Base-by-base conservation (phyloP, 768 basidiomycete genomes). In the Grammothele lineata region DNA sequence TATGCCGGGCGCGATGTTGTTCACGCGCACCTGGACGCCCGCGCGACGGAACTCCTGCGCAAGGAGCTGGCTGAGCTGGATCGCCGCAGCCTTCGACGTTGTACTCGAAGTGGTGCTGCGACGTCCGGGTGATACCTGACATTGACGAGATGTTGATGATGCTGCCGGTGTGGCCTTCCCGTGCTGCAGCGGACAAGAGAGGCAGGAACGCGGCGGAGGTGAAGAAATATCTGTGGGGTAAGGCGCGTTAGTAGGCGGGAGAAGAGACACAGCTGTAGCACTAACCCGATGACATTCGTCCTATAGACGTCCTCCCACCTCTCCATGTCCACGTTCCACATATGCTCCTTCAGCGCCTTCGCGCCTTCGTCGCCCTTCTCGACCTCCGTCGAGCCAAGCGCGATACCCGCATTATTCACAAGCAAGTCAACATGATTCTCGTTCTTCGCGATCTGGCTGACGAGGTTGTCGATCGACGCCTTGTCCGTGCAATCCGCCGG, bases 71-170 rank as follows among this genome's bases (percentile, higher is more conserved):
- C 47, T 69, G 10, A 70, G 57, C 12, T 69, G 68, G 26, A 67
- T 65, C 1, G 63, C 53, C 14, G 67, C 70, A 0, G 63, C 62
- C 62, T 74, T 76, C 2, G 67, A 67, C 62, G 48, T 74, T 76
- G 58, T 76, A 75, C 51, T 63, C 63, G 64, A 71, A 70, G 44
- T 75, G 73, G 41, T 66, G 55, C 57, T 76, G 74, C 5, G 63
- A 53, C 5, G 65, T 69, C 22, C 61, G 59, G 15, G 66, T 70
- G 41, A 73, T 68, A 22, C 75, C 74, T 18, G 65, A 67, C 42
- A 75, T 69, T 14, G 66, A 68, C 15, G 70, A 57, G 38, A 71
- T 62, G 56, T 73, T 74, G 59, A 76, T 68, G 30, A 74, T 59
- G 37, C 62, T 63, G 10, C 62, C 68, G 3, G 70, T 66, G 47